phyloP scores from a whole-genome alignment of 1,284 basidiomycete genomes.

The Peniophora sp. region DNA sequence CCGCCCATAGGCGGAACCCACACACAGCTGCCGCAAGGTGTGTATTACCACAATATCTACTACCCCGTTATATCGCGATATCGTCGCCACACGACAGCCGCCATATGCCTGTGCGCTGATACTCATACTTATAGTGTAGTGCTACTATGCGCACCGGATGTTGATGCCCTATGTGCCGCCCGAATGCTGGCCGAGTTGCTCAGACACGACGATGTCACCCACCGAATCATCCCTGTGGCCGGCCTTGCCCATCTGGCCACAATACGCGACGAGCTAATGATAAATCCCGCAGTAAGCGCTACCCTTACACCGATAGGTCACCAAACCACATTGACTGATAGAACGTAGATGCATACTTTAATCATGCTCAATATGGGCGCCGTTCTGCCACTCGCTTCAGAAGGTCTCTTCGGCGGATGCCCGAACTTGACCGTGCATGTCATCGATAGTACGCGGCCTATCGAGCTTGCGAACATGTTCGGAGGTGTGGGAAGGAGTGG shows the following conservation, averaged over 20 bases:
- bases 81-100: too few species aligned
- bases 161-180: constrained; percentile 85
- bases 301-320: not conserved
- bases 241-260: constrained; percentile 72
- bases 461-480: constrained; percentile 87
- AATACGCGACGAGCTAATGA: constrained; percentile 60
- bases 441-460: constrained; percentile 90
- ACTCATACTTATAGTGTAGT: too few species aligned
- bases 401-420: constrained; percentile 72
- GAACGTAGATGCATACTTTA: constrained; percentile 75
- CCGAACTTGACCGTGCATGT: constrained; percentile 72
- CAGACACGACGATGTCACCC: constrained; percentile 89
- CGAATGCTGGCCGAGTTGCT: constrained; percentile 87
- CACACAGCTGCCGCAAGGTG: too few species aligned
- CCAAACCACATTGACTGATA: not conserved
- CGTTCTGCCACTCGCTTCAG: constrained; percentile 73
- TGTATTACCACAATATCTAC: too few species aligned
- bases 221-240: constrained; percentile 87
- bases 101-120: too few species aligned
- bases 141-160: constrained; percentile 55
- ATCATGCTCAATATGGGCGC: constrained; percentile 92
- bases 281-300: constrained; percentile 56
- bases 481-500: constrained; percentile 27
- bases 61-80: too few species aligned
- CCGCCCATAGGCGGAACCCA: too few species aligned